These are phyloP conservation scores for Hirsutella rhossiliensis DNA, from an alignment of 2,329 filamentous ascomycete genomes.

Conservation along the genomic window DNA sequence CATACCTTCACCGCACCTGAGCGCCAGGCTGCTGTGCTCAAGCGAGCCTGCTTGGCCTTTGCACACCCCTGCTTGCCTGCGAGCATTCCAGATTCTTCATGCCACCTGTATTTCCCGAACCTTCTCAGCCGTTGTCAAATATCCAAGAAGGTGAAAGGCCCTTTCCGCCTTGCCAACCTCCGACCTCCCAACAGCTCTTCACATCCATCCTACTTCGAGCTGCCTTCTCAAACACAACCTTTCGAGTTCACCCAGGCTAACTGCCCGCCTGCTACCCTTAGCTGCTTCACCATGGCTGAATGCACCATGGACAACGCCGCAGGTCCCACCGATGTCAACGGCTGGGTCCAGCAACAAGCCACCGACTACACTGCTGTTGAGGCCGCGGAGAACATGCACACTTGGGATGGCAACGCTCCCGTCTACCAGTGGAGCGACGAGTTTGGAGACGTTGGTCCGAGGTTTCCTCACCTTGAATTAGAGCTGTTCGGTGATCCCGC, in stretches of 20 bases:
- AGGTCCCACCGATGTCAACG: slow-evolving; percentile 14
- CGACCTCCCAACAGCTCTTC: background rate
- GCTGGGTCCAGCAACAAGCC: slow-evolving; percentile 33
- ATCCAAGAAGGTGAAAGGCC: too few relatives aligned
- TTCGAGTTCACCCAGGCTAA: too few relatives aligned
- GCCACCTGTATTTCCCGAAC: too few relatives aligned
- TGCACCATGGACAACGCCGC: slow-evolving; percentile 6
- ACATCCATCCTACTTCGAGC: background rate
- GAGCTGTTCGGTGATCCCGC: slow-evolving; percentile 57
- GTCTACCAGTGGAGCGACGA: slow-evolving; percentile 81
- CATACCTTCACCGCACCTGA: too few relatives aligned
- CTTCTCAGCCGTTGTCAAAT: too few relatives aligned
- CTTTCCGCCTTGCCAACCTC: too few relatives aligned
- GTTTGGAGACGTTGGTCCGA: slow-evolving; percentile 73
- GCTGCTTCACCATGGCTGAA: background rate
- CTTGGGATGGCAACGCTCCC: slow-evolving; percentile 42
- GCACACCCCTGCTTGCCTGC: too few relatives aligned
- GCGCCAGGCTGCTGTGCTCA: too few relatives aligned
- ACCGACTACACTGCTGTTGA: slow-evolving; percentile 33
- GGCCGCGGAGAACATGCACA: slow-evolving; percentile 7
- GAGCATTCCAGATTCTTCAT: too few relatives aligned
- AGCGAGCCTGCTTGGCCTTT: too few relatives aligned
- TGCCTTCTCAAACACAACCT: too few relatives aligned
- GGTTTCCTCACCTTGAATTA: slow-evolving; percentile 56
- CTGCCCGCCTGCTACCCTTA: background rate